Evolutionary conservation across 2,329 filamentous ascomycete genomes (phyloP).

Genomic region (Lachnellula suecica): DNA sequence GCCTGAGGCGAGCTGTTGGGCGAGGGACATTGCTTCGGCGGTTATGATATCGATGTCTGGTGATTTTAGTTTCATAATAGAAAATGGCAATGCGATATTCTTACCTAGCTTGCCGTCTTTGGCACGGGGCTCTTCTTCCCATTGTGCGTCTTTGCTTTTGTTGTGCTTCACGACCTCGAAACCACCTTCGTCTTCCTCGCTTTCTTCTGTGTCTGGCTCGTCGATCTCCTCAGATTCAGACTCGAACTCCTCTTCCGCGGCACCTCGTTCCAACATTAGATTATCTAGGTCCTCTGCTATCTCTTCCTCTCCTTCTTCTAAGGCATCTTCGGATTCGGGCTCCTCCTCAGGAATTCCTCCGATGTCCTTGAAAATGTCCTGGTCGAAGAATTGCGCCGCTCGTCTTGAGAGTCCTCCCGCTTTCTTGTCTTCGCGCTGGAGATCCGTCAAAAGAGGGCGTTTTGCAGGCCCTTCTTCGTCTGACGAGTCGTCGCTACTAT

Average conservation of each 20-base stretch:
- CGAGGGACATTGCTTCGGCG: slow-evolving; percentile 98
- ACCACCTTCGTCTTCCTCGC: slow-evolving; percentile 43
- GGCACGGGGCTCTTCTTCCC: slow-evolving; percentile 66
- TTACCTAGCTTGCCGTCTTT: slow-evolving; percentile 63
- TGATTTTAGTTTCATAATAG: slow-evolving; percentile 17
- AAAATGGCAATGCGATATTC: slow-evolving; percentile 14
- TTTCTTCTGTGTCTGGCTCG: slow-evolving; percentile 13
- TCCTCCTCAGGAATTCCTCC: slow-evolving; percentile 62
- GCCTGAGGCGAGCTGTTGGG: slow-evolving; percentile 86
- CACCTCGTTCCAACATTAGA: slow-evolving; percentile 32
- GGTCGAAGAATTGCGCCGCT: slow-evolving; percentile 86
- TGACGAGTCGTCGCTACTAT: slow-evolving; percentile 62
- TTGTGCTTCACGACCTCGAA: slow-evolving; percentile 63
- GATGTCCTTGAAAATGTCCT: slow-evolving; percentile 89
- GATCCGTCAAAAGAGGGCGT: slow-evolving; percentile 58
- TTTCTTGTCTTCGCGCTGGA: slow-evolving; percentile 52
- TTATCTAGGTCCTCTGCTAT: slow-evolving; percentile 36
- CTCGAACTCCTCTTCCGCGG: slow-evolving; percentile 33
- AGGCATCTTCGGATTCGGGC: slow-evolving; percentile 39
- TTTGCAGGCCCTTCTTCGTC: slow-evolving; percentile 46
- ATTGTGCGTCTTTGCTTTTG: slow-evolving; percentile 54
- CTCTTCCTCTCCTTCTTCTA: slow-evolving; percentile 42
- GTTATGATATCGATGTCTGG: slow-evolving; percentile 96
- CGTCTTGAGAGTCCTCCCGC: slow-evolving; percentile 73
- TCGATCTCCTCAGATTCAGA: slow-evolving; percentile 21